Percentiles rank a stretch among this genome's conserved stretches.
Conservation (phyloP, 1,284 basidiomycete species). For the Hypsizygus ulmarius region DNA sequence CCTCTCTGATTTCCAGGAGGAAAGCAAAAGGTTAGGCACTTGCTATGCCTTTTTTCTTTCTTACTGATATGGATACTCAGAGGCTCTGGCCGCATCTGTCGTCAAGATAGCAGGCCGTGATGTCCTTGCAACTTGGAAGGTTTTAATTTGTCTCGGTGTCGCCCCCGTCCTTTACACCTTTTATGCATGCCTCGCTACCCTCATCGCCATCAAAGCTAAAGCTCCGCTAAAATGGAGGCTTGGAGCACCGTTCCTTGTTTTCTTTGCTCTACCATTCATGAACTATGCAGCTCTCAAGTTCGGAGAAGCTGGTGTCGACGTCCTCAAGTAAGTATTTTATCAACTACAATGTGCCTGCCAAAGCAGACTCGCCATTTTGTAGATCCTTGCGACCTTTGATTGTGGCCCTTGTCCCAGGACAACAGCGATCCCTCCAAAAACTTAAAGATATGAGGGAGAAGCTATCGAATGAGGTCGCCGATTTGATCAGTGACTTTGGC, state of each 20-base stretch:
- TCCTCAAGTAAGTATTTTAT: slow-evolving; percentile 76
- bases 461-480: slow-evolving; percentile 85
- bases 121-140: slow-evolving; percentile 97
- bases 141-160: slow-evolving; percentile 90
- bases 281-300: slow-evolving; percentile 97
- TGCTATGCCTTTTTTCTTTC: slow-evolving; percentile 5
- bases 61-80: slow-evolving; percentile 41
- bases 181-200: slow-evolving; percentile 81
- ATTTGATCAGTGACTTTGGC: slow-evolving; percentile 88
- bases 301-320: slow-evolving; percentile 98
- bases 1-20: slow-evolving; percentile 83
- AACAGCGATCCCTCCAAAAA: slow-evolving; percentile 80
- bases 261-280: slow-evolving; percentile 81
- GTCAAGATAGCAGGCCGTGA: slow-evolving; percentile 96
- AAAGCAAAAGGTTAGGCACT: slow-evolving; percentile 81
- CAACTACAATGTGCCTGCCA: slow-evolving; percentile 37
- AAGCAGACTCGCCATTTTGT: slow-evolving; percentile 29
- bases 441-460: slow-evolving; percentile 79
- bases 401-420: slow-evolving; percentile 88
- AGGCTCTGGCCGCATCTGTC: slow-evolving; percentile 93
- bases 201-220: slow-evolving; percentile 71
- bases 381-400: slow-evolving; percentile 92
- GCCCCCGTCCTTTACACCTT: slow-evolving; percentile 86
- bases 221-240: slow-evolving; percentile 65
- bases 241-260: slow-evolving; percentile 79